Evolutionary conservation across 192 early-diverging fungal species (phyloP).

Genomic region (Coemansia sp.): DNA sequence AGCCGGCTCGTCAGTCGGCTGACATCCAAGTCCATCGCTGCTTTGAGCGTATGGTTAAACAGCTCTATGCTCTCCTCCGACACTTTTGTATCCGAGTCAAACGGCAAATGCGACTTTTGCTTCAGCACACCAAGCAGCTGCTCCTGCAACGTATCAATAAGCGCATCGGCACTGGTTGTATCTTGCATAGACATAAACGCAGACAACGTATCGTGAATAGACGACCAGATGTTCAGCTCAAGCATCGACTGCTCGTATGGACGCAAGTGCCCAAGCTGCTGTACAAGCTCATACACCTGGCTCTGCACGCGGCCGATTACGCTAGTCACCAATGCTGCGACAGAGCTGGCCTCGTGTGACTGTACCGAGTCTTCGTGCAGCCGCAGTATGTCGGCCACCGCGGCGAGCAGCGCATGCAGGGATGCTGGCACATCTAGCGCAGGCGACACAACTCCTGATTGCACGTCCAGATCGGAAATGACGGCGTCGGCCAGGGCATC

Average conservation of each 20-base stretch:
- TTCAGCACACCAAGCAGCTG: slow-evolving; percentile 21
- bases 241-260: slow-evolving; percentile 34
- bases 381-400: slow-evolving; percentile 17
- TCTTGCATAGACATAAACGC: slow-evolving; percentile 4
- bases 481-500: slow-evolving; percentile 10
- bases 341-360: slow-evolving; percentile 1
- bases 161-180: background rate
- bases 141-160: slow-evolving; percentile 5
- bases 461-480: slow-evolving; percentile 14
- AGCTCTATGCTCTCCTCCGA: background rate
- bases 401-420: slow-evolving; percentile 15
- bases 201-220: background rate
- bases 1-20: slow-evolving; percentile 23
- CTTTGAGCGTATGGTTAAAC: slow-evolving; percentile 30
- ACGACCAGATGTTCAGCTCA: slow-evolving; percentile 30
- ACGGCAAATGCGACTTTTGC: slow-evolving; percentile 26
- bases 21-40: slow-evolving; percentile 32
- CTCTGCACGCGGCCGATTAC: background rate
- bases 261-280: background rate
- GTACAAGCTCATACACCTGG: background rate
- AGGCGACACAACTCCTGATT: slow-evolving; percentile 7
- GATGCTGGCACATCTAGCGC: slow-evolving; percentile 29
- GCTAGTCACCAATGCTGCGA: slow-evolving; percentile 3
- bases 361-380: slow-evolving; percentile 16
- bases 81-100: background rate